Evolutionary conservation across 345 rosid species (phyloP).

Genomic region (Moricandia moricandioides): DNA sequence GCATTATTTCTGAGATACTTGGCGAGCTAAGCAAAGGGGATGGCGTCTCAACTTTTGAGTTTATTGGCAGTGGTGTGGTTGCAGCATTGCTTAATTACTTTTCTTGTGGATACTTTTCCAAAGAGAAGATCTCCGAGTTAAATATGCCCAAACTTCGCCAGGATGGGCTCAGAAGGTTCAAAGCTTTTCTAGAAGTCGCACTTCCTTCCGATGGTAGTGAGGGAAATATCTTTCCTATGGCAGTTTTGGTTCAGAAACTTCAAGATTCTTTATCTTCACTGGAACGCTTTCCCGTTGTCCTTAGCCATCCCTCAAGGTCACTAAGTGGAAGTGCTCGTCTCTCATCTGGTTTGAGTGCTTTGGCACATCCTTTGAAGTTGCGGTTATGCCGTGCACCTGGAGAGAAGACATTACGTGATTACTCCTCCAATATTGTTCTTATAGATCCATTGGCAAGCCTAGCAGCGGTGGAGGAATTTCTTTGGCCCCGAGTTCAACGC

Average conservation of each 20-base stretch:
- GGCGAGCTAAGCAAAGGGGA: no score
- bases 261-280: constrained; percentile 87
- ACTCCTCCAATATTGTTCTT: constrained; percentile 85
- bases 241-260: constrained; percentile 90
- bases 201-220: constrained; percentile 8
- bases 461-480: constrained; percentile 77
- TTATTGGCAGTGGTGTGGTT: no score
- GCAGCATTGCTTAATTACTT: no score
- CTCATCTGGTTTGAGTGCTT: constrained; percentile 91
- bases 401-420: constrained; percentile 89
- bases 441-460: constrained; percentile 97
- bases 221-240: constrained; percentile 28
- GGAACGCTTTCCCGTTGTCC: constrained; percentile 93
- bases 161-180: no score
- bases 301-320: constrained; percentile 87
- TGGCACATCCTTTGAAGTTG: constrained; percentile 45
- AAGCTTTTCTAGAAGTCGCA: no score
- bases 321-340: constrained; percentile 88
- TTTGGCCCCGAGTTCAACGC: no score
- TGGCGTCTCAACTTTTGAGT: no score
- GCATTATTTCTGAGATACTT: no score
- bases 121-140: no score
- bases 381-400: constrained; percentile 90
- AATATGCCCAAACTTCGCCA: no score
- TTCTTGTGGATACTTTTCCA: no score